Evolutionary conservation across 1,284 basidiomycete genomes (phyloP).

Genomic region (Porodaedalea pini): DNA sequence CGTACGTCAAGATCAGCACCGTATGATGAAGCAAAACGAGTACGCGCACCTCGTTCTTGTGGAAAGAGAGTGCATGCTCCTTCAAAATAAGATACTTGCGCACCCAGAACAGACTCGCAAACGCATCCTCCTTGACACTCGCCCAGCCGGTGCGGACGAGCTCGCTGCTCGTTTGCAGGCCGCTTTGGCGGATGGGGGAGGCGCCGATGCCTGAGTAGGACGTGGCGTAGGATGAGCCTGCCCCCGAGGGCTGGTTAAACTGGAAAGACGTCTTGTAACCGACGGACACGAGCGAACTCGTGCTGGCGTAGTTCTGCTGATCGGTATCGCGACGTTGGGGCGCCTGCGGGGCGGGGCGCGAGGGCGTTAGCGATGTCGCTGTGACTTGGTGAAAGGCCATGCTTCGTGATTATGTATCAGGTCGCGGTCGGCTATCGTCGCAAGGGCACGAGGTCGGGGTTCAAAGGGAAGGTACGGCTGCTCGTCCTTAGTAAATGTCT

Average conservation of each 20-base stretch:
- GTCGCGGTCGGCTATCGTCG: conserved; percentile 8
- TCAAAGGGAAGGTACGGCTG: not conserved
- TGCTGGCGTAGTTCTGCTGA: conserved; percentile 33
- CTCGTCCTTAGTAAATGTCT: not conserved
- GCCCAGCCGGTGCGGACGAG: conserved; percentile 69
- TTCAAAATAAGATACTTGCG: conserved; percentile 88
- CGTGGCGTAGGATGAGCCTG: conserved; percentile 54
- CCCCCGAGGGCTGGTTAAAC: conserved; percentile 43
- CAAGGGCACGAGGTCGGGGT: not conserved
- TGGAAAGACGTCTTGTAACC: conserved; percentile 61
- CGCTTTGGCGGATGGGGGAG: conserved; percentile 57
- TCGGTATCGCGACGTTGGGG: conserved; percentile 49
- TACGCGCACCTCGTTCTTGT: conserved; percentile 84
- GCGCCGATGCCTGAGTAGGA: conserved; percentile 73
- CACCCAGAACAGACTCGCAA: conserved; percentile 91
- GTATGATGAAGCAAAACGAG: conserved; percentile 9
- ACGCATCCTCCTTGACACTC: conserved; percentile 85
- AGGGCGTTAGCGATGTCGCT: conserved; percentile 48
- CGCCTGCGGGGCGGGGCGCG: conserved; percentile 63
- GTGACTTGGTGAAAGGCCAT: conserved; percentile 44
- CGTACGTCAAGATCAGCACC: conserved; percentile 2
- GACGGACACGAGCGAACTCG: conserved; percentile 42
- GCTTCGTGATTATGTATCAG: conserved; percentile 6
- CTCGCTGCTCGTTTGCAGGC: conserved; percentile 38
- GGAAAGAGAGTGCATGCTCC: conserved; percentile 77